Percentiles rank a stretch among this genome's conserved stretches.
These are phyloP conservation scores for Knoxia roxburghii DNA, from an alignment of 257 asterid genomes.

Conservation along the genomic window DNA sequence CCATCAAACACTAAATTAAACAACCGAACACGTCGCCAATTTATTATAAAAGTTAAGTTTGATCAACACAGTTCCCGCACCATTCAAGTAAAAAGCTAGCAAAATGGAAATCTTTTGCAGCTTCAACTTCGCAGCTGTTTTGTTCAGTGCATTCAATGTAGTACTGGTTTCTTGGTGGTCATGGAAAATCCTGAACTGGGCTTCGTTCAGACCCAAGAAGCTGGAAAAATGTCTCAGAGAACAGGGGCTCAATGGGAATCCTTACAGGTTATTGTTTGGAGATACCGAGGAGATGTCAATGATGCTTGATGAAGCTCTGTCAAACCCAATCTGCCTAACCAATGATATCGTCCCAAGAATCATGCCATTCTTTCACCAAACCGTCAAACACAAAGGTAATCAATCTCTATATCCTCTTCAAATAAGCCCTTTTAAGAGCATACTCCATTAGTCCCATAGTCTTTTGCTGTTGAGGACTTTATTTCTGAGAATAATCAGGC, in stretches of 20 bases:
- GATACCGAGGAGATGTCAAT: not conserved
- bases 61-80: too few relatives aligned
- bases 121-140: not conserved
- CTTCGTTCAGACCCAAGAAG: slow-evolving; percentile 1
- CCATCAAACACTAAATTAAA: too few relatives aligned
- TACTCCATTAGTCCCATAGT: too few relatives aligned
- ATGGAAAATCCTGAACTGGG: slow-evolving; percentile 9
- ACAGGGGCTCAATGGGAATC: not conserved
- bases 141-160: not conserved
- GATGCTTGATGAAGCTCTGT: not conserved
- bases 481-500: too few relatives aligned
- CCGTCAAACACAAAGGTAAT: not conserved
- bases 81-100: not conserved
- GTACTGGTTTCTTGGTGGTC: not conserved
- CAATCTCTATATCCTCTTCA: not conserved
- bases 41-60: too few relatives aligned
- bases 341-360: not conserved
- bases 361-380: not conserved
- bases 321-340: not conserved
- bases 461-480: too few relatives aligned
- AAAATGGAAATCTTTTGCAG: not conserved
- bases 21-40: too few relatives aligned
- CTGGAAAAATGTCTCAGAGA: slow-evolving; percentile 1
- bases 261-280: slow-evolving; percentile 1
- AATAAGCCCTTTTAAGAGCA: too few relatives aligned